Base-by-base conservation (phyloP, 2,329 filamentous ascomycete species). In the Pestalotiopsis sp. region DNA sequence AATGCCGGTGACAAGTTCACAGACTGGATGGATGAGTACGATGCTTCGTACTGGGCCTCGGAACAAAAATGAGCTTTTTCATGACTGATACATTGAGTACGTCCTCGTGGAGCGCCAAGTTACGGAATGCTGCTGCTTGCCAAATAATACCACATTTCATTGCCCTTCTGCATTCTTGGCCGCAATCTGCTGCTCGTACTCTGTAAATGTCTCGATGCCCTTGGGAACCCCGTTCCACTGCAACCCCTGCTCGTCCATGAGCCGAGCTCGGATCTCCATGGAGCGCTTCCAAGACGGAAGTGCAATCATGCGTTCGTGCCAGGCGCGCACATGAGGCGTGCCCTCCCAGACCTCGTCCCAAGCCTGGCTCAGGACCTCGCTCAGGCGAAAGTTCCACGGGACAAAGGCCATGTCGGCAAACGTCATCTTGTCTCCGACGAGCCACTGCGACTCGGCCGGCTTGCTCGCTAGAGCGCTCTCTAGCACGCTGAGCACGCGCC, bases 1-100 rank as follows among this genome's bases (percentile, higher is more conserved):
- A 77, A 71, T 0, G 84, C 81, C 0, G 86, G 86, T 0, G 72
- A 71, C 0, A 83, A 87, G 61, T 89, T 83, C 74, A 78, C 82
- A 0, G 73, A 80, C 25, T 78, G 76, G 71, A 85, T 89, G 81
- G 82, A 86, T 41, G 85, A 78, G 57, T 87, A 84, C 69, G 80
- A 83, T 25, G 76, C 17, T 41, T 52, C 45, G 17, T 52, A 38
- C 12, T 49, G 39, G 57, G 31, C 17, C 1, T 39, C 25, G 31
- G 57, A 25, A n/a, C 17, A 66, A 20, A 57, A 52, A 66, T n/a
- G n/a, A 57, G 6, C 31, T 7, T 31, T 1, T 31, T 9, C 31
- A 31, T 1, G 1, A 31, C 31, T 9, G 31, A 31, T 9, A 31
- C 31, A 31, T 31, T 31, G 31, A 31, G 1, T 31, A 31, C 31